Conservation (phyloP, 768 basidiomycete species). For the Sporobolomyces roseus region DNA sequence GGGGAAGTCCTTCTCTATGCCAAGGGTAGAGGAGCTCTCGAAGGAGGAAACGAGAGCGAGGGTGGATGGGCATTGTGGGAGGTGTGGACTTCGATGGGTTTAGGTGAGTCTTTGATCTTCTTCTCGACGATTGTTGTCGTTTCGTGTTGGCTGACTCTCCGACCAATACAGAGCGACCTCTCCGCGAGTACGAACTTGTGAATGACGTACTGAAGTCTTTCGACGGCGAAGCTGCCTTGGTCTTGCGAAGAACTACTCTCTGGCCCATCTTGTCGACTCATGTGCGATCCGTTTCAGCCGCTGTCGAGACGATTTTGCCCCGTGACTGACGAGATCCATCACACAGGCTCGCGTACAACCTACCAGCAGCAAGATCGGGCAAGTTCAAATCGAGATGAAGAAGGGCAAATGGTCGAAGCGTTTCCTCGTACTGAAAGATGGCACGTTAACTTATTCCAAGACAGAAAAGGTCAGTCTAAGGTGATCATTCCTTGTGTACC, state of each 20-base stretch:
- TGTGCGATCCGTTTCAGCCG: background rate
- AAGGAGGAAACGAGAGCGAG: slow-evolving; percentile 54
- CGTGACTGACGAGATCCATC: too few relatives aligned
- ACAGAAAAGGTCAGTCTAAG: slow-evolving; percentile 79
- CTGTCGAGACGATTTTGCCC: too few relatives aligned
- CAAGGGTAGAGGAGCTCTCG: slow-evolving; percentile 64
- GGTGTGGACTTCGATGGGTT: slow-evolving; percentile 81
- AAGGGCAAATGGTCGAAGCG: slow-evolving; percentile 93
- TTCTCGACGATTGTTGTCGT: background rate
- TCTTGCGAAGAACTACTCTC: slow-evolving; percentile 70
- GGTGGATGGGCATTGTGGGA: slow-evolving; percentile 84
- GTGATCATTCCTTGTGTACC: slow-evolving; percentile 29
- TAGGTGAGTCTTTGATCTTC: slow-evolving; percentile 61
- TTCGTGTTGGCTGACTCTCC: background rate
- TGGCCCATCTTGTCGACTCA: slow-evolving; percentile 46
- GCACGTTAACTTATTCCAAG: slow-evolving; percentile 80
- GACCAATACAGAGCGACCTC: slow-evolving; percentile 63
- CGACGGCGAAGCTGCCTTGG: slow-evolving; percentile 75
- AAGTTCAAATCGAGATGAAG: slow-evolving; percentile 84
- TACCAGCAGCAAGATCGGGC: slow-evolving; percentile 55
- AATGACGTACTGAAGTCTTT: slow-evolving; percentile 76
- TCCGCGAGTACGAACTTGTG: slow-evolving; percentile 80
- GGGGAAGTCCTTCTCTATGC: slow-evolving; percentile 67
- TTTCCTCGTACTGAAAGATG: slow-evolving; percentile 80
- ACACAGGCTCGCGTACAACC: slow-evolving; percentile 23